Conservation (phyloP, 2,329 filamentous ascomycete species). For the Trichoderma pleuroti region DNA sequence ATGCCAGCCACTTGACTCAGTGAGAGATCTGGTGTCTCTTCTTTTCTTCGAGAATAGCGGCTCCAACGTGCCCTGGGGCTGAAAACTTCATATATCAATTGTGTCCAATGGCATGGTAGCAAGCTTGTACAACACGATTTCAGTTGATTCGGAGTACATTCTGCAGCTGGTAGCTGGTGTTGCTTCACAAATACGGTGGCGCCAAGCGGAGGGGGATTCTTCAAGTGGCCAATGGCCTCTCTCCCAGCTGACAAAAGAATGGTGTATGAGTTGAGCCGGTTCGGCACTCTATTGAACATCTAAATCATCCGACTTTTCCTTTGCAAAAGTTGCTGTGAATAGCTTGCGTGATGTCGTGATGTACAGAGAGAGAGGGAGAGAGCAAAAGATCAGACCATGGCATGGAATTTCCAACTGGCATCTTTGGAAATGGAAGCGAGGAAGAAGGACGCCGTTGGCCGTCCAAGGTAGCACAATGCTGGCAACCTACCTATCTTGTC, state of each 20-base stretch:
- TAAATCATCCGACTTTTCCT: not conserved
- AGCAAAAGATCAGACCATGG: not conserved
- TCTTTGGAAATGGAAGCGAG: not conserved
- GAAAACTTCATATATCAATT: not conserved
- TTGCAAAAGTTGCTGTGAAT: not conserved
- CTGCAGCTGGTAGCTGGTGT: not conserved
- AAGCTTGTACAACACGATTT: constrained; percentile 2
- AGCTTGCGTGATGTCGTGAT: not conserved
- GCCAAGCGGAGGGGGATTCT: not conserved
- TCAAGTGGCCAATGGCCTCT: not conserved
- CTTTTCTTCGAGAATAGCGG: not conserved
- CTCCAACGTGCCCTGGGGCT: not conserved
- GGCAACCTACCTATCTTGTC: not conserved
- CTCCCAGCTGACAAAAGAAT: not conserved
- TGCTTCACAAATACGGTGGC: not conserved
- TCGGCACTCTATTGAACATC: not conserved
- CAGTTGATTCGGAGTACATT: not conserved
- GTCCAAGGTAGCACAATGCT: not conserved
- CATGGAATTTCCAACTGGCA: not conserved
- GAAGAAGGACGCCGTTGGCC: not conserved
- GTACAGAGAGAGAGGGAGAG: not conserved
- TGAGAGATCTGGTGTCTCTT: not conserved
- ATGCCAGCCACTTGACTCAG: not conserved
- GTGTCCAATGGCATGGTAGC: constrained; percentile 6
- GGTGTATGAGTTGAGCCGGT: not conserved